Evolutionary conservation across 371 early-diverging fungal genomes (phyloP).

Genomic region (Edhazardia aedis): DNA sequence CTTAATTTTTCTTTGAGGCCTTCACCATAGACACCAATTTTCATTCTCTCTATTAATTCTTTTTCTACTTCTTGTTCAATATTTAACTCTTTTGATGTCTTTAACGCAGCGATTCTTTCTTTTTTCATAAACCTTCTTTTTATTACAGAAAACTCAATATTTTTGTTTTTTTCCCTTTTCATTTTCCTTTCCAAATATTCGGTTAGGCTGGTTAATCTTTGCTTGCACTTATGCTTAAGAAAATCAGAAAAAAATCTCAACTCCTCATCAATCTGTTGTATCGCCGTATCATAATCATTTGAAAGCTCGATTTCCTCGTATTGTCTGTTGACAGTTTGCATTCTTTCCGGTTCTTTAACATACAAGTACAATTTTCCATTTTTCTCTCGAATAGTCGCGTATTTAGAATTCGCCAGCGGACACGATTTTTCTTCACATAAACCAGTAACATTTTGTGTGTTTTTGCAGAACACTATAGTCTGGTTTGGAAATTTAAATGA

Average conservation of each 20-base stretch:
- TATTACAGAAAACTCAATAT: constrained; percentile 24
- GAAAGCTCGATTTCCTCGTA: constrained; percentile 79
- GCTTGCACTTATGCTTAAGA: constrained; percentile 82
- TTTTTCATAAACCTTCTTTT: constrained; percentile 48
- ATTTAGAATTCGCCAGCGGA: constrained; percentile 84
- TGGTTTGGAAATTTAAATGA: constrained; percentile 51
- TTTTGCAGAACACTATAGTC: constrained; percentile 65
- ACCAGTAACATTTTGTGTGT: constrained; percentile 88
- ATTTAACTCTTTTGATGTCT: constrained; percentile 72
- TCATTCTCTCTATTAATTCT: constrained; percentile 74
- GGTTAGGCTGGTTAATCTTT: constrained; percentile 77
- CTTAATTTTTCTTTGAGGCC: neutral
- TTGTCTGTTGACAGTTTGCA: constrained; percentile 69
- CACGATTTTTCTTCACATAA: constrained; percentile 81
- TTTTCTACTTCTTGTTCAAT: constrained; percentile 81
- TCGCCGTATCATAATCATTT: constrained; percentile 68
- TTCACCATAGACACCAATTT: constrained; percentile 56
- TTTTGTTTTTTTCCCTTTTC: constrained; percentile 60
- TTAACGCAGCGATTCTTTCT: constrained; percentile 64
- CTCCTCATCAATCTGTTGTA: constrained; percentile 71
- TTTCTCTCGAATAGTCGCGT: constrained; percentile 82
- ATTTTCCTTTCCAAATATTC: constrained; percentile 81
- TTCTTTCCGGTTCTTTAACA: constrained; percentile 84
- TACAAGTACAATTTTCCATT: constrained; percentile 50
- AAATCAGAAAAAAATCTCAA: constrained; percentile 71